Conservation (phyloP, 176 grass and related monocot species). For the Juncus inflexus region DNA sequence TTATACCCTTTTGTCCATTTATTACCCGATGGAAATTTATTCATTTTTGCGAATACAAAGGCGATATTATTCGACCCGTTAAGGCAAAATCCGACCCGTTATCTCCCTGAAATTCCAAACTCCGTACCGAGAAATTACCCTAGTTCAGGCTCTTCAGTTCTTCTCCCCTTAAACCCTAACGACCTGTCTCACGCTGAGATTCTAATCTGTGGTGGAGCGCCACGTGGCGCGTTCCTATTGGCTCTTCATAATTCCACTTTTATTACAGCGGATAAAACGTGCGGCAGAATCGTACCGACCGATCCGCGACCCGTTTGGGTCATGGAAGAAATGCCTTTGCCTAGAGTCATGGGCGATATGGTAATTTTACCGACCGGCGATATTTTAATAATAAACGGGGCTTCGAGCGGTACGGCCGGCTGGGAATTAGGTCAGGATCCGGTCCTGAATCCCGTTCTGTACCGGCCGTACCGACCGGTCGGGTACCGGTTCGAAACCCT, state of each 20-base stretch:
- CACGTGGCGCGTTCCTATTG: slow-evolving; percentile 42
- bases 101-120: slow-evolving; percentile 34
- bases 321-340: slow-evolving; percentile 66
- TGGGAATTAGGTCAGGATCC: slow-evolving; percentile 69
- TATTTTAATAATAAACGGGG: slow-evolving; percentile 70
- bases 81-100: slow-evolving; percentile 31
- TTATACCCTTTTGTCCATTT: slow-evolving; percentile 94
- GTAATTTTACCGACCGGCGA: slow-evolving; percentile 70
- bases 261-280: slow-evolving; percentile 41
- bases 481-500: slow-evolving; percentile 45
- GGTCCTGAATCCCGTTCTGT: slow-evolving; percentile 53
- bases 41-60: slow-evolving; percentile 75
- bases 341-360: slow-evolving; percentile 76
- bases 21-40: slow-evolving; percentile 67
- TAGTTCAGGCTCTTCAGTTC: slow-evolving; percentile 56
- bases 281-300: slow-evolving; percentile 49
- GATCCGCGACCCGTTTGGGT: slow-evolving; percentile 46
- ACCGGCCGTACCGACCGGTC: slow-evolving; percentile 24
- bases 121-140: slow-evolving; percentile 67
- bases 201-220: slow-evolving; percentile 64
- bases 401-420: slow-evolving; percentile 51
- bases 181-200: slow-evolving; percentile 40
- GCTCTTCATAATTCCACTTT: slow-evolving; percentile 52
- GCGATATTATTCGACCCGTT: slow-evolving; percentile 52
- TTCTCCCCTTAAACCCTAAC: slow-evolving; percentile 46